Base-by-base conservation (phyloP, 257 asterid species). In the Solanum arcanum region DNA sequence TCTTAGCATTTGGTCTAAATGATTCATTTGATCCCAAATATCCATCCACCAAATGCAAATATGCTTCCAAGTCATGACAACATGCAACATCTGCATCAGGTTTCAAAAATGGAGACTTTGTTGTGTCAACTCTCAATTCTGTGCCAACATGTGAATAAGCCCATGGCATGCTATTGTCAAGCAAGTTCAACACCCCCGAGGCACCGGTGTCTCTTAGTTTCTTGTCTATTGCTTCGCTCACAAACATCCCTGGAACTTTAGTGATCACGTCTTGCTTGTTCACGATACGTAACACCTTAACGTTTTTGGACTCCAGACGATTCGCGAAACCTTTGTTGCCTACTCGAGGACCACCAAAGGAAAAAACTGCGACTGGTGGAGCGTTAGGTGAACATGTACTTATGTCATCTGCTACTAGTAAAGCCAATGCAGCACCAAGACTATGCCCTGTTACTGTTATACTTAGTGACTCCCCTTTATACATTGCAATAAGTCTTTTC, bases 11-110 rank as follows among this genome's bases (percentile, higher is more conserved):
- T 16, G 98, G 87, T 41, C 99, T 92, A 76, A 96, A 96, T 0
- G 99, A 97, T 83, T 95, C 91, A 87, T 94, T 91, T 2, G 99
- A 94, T 3, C 98, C 96, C 92, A 93, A 81, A 41, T 93, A 96
- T 6, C 99, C 99, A 87, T 96, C 99, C 68, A 96, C 99, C 86
- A 95, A 86, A 86, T 96, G 99, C 83, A 96, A 41, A 83, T 96
- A 95, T 9, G 99, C 98, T 88, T 96, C 99, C 93, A 96, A 87
- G 47, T 96, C 99, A 92, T 96, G 99, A 86, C 99, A 96, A 46
- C 99, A 96, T 6, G 98, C 95, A 2, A 92, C 91, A 46, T 96
- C 99, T 1, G 99, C 98, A 62, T 96, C 64, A 0, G 98, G 94
- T 86, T 89, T 91, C 25, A 96, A 20, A 72, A 88, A 95, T 0